Conservation (phyloP, 2,329 filamentous ascomycete species). For the Chalaropsis thielavioides region DNA sequence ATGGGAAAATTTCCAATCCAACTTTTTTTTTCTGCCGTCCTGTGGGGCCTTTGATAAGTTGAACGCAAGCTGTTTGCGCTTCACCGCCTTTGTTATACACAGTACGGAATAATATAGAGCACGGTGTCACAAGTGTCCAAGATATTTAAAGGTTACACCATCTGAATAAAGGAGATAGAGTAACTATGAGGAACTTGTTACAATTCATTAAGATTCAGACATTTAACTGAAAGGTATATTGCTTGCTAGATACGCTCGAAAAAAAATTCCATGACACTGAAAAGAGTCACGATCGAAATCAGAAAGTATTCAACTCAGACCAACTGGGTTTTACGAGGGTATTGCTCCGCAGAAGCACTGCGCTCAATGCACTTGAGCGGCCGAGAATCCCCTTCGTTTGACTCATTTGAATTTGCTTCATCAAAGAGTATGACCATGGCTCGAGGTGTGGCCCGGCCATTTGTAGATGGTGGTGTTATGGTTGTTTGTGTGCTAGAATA, state of each 20-base stretch:
- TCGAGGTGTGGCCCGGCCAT: slow-evolving; percentile 7
- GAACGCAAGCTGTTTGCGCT: slow-evolving; percentile 8
- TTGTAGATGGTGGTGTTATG: not conserved
- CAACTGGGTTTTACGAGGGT: not conserved
- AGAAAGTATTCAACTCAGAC: not conserved
- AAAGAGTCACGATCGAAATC: not conserved
- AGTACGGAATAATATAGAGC: not conserved
- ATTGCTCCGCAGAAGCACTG: not conserved
- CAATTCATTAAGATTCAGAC: not conserved
- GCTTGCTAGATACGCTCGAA: not conserved
- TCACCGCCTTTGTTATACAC: slow-evolving; percentile 13
- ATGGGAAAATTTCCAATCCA: slow-evolving; percentile 15
- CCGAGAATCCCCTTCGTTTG: not conserved
- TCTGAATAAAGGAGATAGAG: not conserved
- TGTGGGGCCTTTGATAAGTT: slow-evolving; percentile 12
- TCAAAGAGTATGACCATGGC: slow-evolving; percentile 10
- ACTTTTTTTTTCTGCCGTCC: slow-evolving; percentile 16
- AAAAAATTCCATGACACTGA: not conserved
- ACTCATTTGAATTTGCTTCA: not conserved
- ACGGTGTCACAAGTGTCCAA: not conserved
- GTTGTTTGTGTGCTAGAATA: not conserved
- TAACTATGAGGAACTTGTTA: not conserved
- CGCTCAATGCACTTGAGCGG: slow-evolving; percentile 10
- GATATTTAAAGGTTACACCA: not conserved
- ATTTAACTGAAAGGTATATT: not conserved